Evolutionary conservation across 345 rosid species (phyloP).

Genomic region (Rhodamnia argentea): DNA sequence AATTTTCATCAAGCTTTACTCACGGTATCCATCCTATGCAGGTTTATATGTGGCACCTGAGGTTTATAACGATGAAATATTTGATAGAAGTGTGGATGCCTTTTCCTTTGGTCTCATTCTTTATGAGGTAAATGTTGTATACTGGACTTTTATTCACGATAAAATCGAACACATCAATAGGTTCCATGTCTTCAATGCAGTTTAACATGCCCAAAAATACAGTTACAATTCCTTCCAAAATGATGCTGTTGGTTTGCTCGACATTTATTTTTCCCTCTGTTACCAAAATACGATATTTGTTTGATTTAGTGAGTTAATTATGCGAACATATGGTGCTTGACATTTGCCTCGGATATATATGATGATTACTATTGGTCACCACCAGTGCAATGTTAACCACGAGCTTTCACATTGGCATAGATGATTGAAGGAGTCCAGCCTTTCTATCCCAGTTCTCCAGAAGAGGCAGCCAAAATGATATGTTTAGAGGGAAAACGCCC

Average conservation of each 20-base stretch:
- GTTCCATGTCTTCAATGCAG: background rate
- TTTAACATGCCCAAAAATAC: background rate
- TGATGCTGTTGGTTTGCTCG: background rate
- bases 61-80: conserved; percentile 42
- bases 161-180: background rate
- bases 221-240: background rate
- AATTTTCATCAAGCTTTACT: background rate
- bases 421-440: conserved; percentile 82
- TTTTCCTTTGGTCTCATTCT: conserved; percentile 76
- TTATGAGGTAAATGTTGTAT: conserved; percentile 55
- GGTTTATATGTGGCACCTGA: conserved; percentile 83
- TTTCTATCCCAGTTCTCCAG: conserved; percentile 60
- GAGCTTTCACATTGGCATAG: conserved; percentile 23
- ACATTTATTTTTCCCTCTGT: background rate
- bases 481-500: conserved; percentile 70
- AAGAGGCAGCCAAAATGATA: conserved; percentile 55
- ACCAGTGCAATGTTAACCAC: background rate
- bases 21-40: conserved; percentile 5
- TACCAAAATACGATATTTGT: background rate
- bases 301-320: background rate
- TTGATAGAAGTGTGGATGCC: conserved; percentile 75
- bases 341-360: background rate
- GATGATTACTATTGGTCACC: background rate
- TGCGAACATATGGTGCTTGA: background rate
- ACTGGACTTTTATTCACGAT: background rate